phyloP scores from a whole-genome alignment of 106 monocot species.

The Acorus gramineus region DNA sequence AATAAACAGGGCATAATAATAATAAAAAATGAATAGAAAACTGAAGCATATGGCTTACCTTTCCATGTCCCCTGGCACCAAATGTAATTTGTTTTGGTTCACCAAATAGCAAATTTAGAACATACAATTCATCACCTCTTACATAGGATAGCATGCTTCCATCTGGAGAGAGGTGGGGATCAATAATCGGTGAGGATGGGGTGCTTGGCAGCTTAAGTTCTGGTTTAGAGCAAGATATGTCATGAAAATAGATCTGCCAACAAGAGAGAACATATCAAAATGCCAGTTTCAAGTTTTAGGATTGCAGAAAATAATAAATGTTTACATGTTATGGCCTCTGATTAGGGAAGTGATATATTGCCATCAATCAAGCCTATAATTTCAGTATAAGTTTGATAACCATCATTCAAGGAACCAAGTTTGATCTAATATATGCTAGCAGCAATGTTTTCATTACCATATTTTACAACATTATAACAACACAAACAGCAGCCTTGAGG shows the following conservation, averaged over 20 bases:
- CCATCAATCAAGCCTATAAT: too few species aligned
- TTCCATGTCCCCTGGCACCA: slow-evolving; percentile 67
- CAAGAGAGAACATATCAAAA: slow-evolving; percentile 5
- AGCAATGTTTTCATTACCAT: too few species aligned
- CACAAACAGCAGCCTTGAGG: too few species aligned
- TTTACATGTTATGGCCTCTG: too few species aligned
- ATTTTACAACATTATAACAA: too few species aligned
- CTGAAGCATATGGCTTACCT: slow-evolving; percentile 26
- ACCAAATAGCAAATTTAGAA: slow-evolving; percentile 35
- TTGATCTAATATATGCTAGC: too few species aligned
- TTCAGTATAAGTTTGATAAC: neutral
- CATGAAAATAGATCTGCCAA: slow-evolving; percentile 73
- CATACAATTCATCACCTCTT: slow-evolving; percentile 67
- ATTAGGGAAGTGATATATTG: too few species aligned
- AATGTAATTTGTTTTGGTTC: slow-evolving; percentile 52
- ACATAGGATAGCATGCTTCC: slow-evolving; percentile 86
- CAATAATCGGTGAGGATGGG: slow-evolving; percentile 67
- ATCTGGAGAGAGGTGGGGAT: slow-evolving; percentile 89
- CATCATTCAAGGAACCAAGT: neutral
- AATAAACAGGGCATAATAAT: neutral
- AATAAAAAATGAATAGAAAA: too few species aligned
- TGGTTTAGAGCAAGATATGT: slow-evolving; percentile 51
- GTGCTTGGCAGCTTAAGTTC: slow-evolving; percentile 49
- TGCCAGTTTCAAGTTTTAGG: neutral
- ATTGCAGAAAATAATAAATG: too few species aligned